Conservation (phyloP, 2,329 filamentous ascomycete species). For the Paracamarosporium sp. region DNA sequence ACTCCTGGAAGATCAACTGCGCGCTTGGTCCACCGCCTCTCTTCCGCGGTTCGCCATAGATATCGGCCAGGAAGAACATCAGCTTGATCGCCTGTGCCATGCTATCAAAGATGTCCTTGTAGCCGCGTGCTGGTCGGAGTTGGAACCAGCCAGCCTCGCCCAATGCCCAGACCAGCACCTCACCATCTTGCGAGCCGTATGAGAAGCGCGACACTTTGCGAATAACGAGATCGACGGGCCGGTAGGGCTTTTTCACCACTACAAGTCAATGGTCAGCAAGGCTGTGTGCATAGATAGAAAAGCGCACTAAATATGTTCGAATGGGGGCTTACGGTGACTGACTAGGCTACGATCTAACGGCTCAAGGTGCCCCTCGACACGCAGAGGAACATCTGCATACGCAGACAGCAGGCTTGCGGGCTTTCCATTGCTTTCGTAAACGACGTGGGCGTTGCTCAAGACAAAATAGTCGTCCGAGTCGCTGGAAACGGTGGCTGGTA, state of each 20-base stretch:
- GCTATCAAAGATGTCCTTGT: conserved; percentile 62
- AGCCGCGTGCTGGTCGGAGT: conserved; percentile 65
- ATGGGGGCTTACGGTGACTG: conserved; percentile 39
- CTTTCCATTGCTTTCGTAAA: conserved; percentile 57
- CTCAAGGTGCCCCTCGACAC: conserved; percentile 66
- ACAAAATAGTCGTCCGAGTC: conserved; percentile 65
- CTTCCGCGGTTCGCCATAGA: conserved; percentile 56
- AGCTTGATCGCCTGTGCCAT: conserved; percentile 70
- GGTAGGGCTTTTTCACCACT: conserved; percentile 44
- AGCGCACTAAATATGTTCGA: too few species aligned
- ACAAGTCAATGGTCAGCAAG: conserved; percentile 16
- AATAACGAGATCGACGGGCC: conserved; percentile 59
- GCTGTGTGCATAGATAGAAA: too few species aligned
- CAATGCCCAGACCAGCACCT: conserved; percentile 69
- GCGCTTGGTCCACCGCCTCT: conserved; percentile 47
- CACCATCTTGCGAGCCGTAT: conserved; percentile 62
- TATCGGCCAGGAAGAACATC: conserved; percentile 68
- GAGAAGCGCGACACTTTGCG: conserved; percentile 56
- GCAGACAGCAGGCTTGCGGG: conserved; percentile 68
- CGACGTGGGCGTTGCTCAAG: conserved; percentile 67
- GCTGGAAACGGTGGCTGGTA: conserved; percentile 48
- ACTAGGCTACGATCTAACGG: conserved; percentile 29
- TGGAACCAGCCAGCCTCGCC: conserved; percentile 73
- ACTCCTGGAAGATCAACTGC: conserved; percentile 49
- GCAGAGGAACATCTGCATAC: conserved; percentile 65